phyloP scores from a whole-genome alignment of 1,284 basidiomycete species.

The Psilocybe mexicana region DNA sequence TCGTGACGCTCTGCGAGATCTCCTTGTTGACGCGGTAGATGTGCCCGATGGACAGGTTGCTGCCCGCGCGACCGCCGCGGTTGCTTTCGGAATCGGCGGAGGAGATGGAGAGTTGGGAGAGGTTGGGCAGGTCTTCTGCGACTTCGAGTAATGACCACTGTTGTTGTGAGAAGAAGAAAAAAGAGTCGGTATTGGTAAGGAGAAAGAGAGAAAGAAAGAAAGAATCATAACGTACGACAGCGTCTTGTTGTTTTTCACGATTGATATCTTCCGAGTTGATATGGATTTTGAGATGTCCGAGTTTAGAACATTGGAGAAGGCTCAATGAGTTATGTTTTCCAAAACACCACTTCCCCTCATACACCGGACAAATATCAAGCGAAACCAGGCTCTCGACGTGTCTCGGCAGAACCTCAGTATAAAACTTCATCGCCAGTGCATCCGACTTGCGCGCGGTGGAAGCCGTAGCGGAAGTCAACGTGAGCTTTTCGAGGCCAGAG shows the following conservation, averaged over 20 bases:
- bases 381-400: constrained; percentile 18
- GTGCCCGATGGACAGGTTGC: constrained; percentile 21
- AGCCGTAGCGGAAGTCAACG: constrained; percentile 15
- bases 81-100: constrained; percentile 20
- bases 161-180: neutral
- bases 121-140: constrained; percentile 17
- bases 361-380: constrained; percentile 20
- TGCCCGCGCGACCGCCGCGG: constrained; percentile 14
- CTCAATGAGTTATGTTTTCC: constrained; percentile 16
- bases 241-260: constrained; percentile 20
- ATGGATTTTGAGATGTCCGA: constrained; percentile 16
- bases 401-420: constrained; percentile 15
- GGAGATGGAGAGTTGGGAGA: constrained; percentile 18
- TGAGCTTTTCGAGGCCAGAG: constrained; percentile 22
- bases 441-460: constrained; percentile 14
- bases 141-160: constrained; percentile 22
- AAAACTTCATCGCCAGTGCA: constrained; percentile 21
- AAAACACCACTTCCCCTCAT: constrained; percentile 27
- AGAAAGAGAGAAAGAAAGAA: neutral
- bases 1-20: constrained; percentile 22
- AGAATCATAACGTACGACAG: constrained; percentile 12
- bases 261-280: constrained; percentile 20
- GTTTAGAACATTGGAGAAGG: constrained; percentile 14
- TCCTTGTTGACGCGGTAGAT: constrained; percentile 22
- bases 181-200: neutral